Conservation (phyloP, 148 eudicot genomes). For the Camellia lanceoleosa region DNA sequence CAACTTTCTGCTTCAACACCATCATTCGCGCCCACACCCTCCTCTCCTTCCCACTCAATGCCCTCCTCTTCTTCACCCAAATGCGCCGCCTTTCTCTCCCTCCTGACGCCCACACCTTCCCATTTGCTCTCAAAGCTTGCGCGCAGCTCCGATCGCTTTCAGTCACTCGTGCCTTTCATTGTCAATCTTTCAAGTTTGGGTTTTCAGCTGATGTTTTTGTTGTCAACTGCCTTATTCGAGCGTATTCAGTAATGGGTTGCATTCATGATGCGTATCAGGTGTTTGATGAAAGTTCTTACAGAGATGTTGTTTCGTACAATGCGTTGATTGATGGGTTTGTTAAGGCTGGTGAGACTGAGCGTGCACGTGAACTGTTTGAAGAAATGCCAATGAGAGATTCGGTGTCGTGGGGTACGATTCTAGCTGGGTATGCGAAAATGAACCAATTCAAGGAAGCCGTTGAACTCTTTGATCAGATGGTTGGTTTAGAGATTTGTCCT, state of each 20-base stretch:
- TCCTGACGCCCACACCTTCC: slow-evolving; percentile 76
- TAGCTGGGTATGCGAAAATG: slow-evolving; percentile 68
- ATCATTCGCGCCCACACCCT: slow-evolving; percentile 65
- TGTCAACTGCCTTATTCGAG: slow-evolving; percentile 51
- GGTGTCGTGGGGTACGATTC: slow-evolving; percentile 74
- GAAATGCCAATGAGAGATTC: slow-evolving; percentile 58
- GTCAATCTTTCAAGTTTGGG: slow-evolving; percentile 53
- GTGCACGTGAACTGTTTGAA: slow-evolving; percentile 59
- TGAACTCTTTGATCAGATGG: slow-evolving; percentile 53
- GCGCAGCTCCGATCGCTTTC: slow-evolving; percentile 29
- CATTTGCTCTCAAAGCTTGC: slow-evolving; percentile 72
- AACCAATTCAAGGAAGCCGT: slow-evolving; percentile 50
- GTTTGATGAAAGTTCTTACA: slow-evolving; percentile 50
- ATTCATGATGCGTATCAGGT: slow-evolving; percentile 39
- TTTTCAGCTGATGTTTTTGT: slow-evolving; percentile 54
- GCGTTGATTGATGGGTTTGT: slow-evolving; percentile 69
- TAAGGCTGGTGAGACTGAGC: slow-evolving; percentile 48
- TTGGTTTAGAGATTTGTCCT: slow-evolving; percentile 31
- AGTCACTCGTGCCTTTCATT: slow-evolving; percentile 43
- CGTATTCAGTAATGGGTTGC: slow-evolving; percentile 28
- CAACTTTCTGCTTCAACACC: slow-evolving; percentile 63
- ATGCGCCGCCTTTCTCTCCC: slow-evolving; percentile 54
- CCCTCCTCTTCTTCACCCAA: slow-evolving; percentile 38
- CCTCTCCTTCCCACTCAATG: slow-evolving; percentile 43
- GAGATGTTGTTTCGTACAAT: slow-evolving; percentile 68